Evolutionary conservation across 805 yeast species (phyloP).

Genomic region (Suhomyces xylopsoci): DNA sequence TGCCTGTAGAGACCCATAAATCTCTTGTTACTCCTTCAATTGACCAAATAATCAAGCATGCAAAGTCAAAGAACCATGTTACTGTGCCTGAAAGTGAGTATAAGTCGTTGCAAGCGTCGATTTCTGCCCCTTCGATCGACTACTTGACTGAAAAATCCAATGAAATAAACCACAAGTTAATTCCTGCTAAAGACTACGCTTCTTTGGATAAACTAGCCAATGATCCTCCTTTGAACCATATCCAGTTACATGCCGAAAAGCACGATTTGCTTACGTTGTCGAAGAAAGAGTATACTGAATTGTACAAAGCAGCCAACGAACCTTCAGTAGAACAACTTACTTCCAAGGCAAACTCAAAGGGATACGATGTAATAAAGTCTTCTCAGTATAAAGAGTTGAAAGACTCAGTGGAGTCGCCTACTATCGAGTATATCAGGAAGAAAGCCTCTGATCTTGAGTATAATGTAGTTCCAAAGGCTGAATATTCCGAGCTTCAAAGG

Average conservation of each 20-base stretch:
- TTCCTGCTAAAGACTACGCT: conserved; percentile 7
- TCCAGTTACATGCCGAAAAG: conserved; percentile 34
- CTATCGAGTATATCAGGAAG: conserved; percentile 16
- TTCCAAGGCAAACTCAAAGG: conserved; percentile 11
- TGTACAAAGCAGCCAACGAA: conserved; percentile 28
- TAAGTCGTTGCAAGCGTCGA: conserved; percentile 6
- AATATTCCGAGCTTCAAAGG: conserved; percentile 7
- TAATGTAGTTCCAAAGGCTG: conserved; percentile 10
- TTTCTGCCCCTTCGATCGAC: conserved; percentile 9
- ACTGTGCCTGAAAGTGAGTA: conserved; percentile 12
- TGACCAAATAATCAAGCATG: conserved; percentile 31
- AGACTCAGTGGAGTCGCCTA: conserved; percentile 16
- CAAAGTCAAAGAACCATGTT: conserved; percentile 19
- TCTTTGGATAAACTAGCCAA: conserved; percentile 5
- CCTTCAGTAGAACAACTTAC: conserved; percentile 23
- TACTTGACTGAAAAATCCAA: conserved; percentile 6
- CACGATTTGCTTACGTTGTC: conserved; percentile 30
- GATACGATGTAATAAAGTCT: conserved; percentile 16
- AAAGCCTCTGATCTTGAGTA: conserved; percentile 12
- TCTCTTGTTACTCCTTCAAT: conserved; percentile 19
- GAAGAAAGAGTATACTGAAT: conserved; percentile 29
- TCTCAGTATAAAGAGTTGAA: conserved; percentile 11
- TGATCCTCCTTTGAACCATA: conserved; percentile 27
- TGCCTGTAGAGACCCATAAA: conserved; percentile 1
- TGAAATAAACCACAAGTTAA: neutral